phyloP scores from a whole-genome alignment of 2,329 filamentous ascomycete species.

The Fusarium sp. region DNA sequence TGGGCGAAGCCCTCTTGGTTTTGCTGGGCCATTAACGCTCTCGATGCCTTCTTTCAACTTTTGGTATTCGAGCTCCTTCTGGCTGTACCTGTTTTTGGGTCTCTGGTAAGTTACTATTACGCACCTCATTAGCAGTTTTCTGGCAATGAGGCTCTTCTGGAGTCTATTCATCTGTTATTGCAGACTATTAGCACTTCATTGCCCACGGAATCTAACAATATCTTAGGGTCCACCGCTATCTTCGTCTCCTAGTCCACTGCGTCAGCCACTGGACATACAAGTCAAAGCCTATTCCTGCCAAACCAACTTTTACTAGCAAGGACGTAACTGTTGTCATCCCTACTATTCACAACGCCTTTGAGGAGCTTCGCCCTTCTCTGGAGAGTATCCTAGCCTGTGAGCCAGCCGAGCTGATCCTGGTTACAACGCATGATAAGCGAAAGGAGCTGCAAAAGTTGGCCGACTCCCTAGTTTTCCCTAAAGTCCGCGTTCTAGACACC shows the following conservation, averaged over 20 bases:
- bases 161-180: background rate
- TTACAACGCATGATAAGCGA: constrained; percentile 86
- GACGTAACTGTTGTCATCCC: constrained; percentile 96
- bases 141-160: background rate
- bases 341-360: constrained; percentile 87
- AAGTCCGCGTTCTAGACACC: constrained; percentile 79
- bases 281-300: constrained; percentile 82
- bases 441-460: constrained; percentile 75
- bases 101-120: constrained; percentile 58
- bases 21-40: constrained; percentile 34
- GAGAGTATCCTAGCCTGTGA: constrained; percentile 78
- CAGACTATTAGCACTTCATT: background rate
- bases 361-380: constrained; percentile 84
- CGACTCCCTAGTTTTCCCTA: constrained; percentile 67
- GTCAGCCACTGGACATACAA: constrained; percentile 88
- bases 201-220: constrained; percentile 32
- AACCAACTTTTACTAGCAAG: constrained; percentile 80
- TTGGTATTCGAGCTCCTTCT: constrained; percentile 59
- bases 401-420: constrained; percentile 80
- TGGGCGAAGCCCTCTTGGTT: constrained; percentile 21
- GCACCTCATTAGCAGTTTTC: background rate
- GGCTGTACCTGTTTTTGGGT: constrained; percentile 56
- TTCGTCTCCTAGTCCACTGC: constrained; percentile 86
- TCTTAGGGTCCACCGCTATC: constrained; percentile 83
- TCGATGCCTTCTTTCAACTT: constrained; percentile 49